Conservation (phyloP, 768 basidiomycete species). For the Boletus pseudo-olivaceus region DNA sequence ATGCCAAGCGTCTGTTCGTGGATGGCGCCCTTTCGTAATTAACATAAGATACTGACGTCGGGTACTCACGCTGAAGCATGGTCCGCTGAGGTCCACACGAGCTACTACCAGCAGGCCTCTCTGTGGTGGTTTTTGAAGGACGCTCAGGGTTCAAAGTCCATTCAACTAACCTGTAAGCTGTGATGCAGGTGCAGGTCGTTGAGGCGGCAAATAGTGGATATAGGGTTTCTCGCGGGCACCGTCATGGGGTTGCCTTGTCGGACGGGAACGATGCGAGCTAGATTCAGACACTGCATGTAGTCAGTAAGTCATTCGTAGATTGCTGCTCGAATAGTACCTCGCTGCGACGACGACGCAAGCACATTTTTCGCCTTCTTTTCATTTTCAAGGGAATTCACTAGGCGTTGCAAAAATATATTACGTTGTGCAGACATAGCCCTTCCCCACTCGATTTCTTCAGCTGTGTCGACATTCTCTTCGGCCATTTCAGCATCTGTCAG, state of each 20-base stretch:
- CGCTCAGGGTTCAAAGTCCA: not conserved
- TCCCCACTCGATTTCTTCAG: constrained; percentile 78
- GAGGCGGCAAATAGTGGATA: constrained; percentile 33
- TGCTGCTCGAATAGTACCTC: constrained; percentile 14
- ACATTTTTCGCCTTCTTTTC: constrained; percentile 47
- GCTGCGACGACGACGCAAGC: constrained; percentile 28
- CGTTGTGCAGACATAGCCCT: constrained; percentile 67
- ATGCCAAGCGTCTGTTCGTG: constrained; percentile 67
- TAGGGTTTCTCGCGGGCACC: constrained; percentile 31
- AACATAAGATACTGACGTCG: not conserved
- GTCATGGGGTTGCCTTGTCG: constrained; percentile 22
- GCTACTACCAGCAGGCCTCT: constrained; percentile 11
- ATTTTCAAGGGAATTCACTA: constrained; percentile 53
- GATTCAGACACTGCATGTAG: constrained; percentile 21
- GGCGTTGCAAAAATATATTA: constrained; percentile 65
- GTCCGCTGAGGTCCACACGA: constrained; percentile 34
- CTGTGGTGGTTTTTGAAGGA: constrained; percentile 13
- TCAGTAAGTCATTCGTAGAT: constrained; percentile 9
- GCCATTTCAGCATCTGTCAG: constrained; percentile 53
- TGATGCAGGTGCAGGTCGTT: constrained; percentile 15
- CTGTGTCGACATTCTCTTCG: constrained; percentile 74
- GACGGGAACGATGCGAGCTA: constrained; percentile 25
- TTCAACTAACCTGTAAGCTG: constrained; percentile 23
- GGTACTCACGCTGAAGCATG: constrained; percentile 44
- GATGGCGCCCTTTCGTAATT: not conserved